Percentiles rank a stretch among this genome's conserved stretches.
phyloP scores from a whole-genome alignment of 345 rosid species.

The thale cress (Arabidopsis thaliana) region DNA sequence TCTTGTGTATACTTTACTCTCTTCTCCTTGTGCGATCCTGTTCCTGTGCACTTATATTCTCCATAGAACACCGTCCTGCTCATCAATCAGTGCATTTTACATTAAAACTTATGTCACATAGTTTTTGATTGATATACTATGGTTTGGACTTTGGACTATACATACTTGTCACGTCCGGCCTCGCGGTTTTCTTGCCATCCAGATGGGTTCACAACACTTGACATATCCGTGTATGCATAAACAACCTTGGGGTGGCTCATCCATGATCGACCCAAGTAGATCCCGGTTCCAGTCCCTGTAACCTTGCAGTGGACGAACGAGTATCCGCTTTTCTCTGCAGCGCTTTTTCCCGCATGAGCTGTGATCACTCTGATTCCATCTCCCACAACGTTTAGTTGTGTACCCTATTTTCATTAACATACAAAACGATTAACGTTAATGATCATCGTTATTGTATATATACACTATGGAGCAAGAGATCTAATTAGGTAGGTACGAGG shows the following conservation, averaged over 20 bases:
- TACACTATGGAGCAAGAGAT: not conserved
- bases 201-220: conserved; percentile 38
- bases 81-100: not conserved
- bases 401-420: conserved; percentile 14
- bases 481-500: conserved; percentile 45
- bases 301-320: conserved; percentile 52
- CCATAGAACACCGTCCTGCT: conserved; percentile 54
- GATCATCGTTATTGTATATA: not conserved
- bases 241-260: conserved; percentile 52
- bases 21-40: conserved; percentile 41
- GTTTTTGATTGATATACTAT: not conserved
- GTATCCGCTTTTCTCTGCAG: conserved; percentile 53
- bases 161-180: conserved; percentile 50
- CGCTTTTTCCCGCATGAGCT: conserved; percentile 60
- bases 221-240: conserved; percentile 57
- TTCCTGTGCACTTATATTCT: conserved; percentile 62
- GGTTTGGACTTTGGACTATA: conserved; percentile 17
- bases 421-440: not conserved
- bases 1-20: conserved; percentile 51
- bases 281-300: conserved; percentile 49
- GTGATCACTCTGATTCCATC: conserved; percentile 56
- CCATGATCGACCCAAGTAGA: conserved; percentile 77
- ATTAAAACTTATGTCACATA: not conserved
- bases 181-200: conserved; percentile 59
- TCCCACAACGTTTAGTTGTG: conserved; percentile 46